phyloP scores from a whole-genome alignment of 169 alveolate species.

The Cryptosporidium sp. region DNA sequence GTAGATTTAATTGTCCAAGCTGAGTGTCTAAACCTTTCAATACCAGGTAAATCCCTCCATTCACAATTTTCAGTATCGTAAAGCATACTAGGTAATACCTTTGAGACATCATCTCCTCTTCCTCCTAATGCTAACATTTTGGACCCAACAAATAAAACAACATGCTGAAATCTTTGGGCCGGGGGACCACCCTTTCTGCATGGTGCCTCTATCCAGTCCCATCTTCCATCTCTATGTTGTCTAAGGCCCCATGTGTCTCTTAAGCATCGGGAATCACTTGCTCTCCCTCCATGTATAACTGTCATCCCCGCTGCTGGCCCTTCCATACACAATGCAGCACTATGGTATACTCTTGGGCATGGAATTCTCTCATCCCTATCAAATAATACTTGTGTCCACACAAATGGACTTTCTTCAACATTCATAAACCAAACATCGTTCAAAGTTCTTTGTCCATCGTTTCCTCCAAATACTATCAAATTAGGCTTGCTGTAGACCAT shows the following conservation, averaged over 20 bases:
- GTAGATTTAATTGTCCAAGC: slow-evolving; percentile 90
- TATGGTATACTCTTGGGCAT: slow-evolving; percentile 95
- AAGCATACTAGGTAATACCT: slow-evolving; percentile 89
- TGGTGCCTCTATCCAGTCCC: slow-evolving; percentile 99
- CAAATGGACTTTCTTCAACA: slow-evolving; percentile 96
- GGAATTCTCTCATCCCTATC: slow-evolving; percentile 88
- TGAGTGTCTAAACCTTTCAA: slow-evolving; percentile 93
- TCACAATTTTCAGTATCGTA: slow-evolving; percentile 96
- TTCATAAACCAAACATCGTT: slow-evolving; percentile 97
- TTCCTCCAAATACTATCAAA: slow-evolving; percentile 97
- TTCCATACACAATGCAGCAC: slow-evolving; percentile 90
- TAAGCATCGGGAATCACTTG: slow-evolving; percentile 92
- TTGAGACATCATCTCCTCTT: slow-evolving; percentile 92
- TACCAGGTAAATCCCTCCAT: slow-evolving; percentile 92
- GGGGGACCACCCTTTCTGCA: slow-evolving; percentile 89
- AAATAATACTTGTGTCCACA: slow-evolving; percentile 93
- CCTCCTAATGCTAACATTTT: slow-evolving; percentile 96
- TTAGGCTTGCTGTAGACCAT: slow-evolving; percentile 96
- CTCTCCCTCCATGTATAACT: slow-evolving; percentile 98
- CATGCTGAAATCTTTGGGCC: slow-evolving; percentile 93
- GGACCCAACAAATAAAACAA: slow-evolving; percentile 88
- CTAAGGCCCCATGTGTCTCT: slow-evolving; percentile 99
- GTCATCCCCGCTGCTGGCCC: slow-evolving; percentile 99
- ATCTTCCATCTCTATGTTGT: slow-evolving; percentile 98
- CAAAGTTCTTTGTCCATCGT: slow-evolving; percentile 94